These are phyloP conservation scores for Fusarium sp. DNA, from an alignment of 2,329 filamentous ascomycete genomes.

Conservation along the genomic window DNA sequence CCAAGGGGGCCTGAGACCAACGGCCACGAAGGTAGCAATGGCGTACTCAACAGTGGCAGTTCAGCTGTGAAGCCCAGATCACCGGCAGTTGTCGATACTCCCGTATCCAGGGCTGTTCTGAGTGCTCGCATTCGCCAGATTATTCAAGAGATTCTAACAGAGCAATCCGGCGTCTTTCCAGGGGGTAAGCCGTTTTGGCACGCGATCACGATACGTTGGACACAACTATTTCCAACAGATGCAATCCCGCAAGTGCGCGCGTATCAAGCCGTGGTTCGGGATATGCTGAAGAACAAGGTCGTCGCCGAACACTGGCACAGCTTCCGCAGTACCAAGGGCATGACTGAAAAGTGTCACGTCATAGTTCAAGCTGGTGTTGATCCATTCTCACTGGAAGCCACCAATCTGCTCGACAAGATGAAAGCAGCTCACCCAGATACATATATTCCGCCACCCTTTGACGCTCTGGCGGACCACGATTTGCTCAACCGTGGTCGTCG, in stretches of 20 bases:
- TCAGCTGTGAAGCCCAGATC: slow-evolving; percentile 10
- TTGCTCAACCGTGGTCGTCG: slow-evolving; percentile 50
- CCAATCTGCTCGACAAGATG: slow-evolving; percentile 60
- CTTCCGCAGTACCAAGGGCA: slow-evolving; percentile 56
- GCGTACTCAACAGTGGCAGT: neutral
- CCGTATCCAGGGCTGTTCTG: slow-evolving; percentile 28
- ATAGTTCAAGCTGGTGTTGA: slow-evolving; percentile 58
- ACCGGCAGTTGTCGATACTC: slow-evolving; percentile 23
- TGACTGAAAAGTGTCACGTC: slow-evolving; percentile 59
- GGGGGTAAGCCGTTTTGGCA: slow-evolving; percentile 64
- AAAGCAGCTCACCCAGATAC: slow-evolving; percentile 58
- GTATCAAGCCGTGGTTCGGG: slow-evolving; percentile 54
- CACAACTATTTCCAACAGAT: slow-evolving; percentile 54
- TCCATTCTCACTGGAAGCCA: slow-evolving; percentile 57
- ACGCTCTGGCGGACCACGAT: slow-evolving; percentile 24
- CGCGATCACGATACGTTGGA: slow-evolving; percentile 60
- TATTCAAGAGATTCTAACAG: slow-evolving; percentile 47
- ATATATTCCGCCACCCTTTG: slow-evolving; percentile 46
- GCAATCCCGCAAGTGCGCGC: slow-evolving; percentile 56
- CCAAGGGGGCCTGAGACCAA: neutral
- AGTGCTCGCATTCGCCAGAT: slow-evolving; percentile 41
- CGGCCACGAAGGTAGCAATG: neutral
- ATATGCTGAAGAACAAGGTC: slow-evolving; percentile 52
- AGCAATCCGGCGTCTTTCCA: slow-evolving; percentile 61
- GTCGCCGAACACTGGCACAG: slow-evolving; percentile 58